Evolutionary conservation across 192 early-diverging fungal species (phyloP), one percentile per base, ranked within the genome.

Genomic region (Dimargaris xerosporica): DNA sequence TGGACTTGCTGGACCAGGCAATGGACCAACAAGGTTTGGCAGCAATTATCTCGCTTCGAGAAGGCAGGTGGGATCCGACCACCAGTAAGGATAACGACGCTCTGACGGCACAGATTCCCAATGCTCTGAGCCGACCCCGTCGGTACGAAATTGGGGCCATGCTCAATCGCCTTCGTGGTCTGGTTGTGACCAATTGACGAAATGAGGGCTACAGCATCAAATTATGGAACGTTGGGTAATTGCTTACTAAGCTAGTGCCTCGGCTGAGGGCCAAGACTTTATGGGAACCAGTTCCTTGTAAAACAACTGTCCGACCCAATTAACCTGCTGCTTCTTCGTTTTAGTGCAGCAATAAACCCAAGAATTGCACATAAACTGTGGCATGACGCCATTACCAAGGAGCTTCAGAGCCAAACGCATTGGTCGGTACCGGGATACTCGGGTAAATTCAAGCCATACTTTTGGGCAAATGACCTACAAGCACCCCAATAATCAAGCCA

Each of bases 391-490:
- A 39, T 5, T 7, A 39, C 3, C 34, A 39, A 5, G 34, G 34
- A 7, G 2, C 2, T 26, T n/a, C 9, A 59, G 34, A 85, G 62
- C 25, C 73, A 69, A 25, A 90, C 74, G 34, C 84, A 80, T 66
- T 94, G 90, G 19, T 88, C 85, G 0, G 70, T 75, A 16, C 82
- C 87, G 12, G 80, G 83, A 63, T 87, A 93, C 16, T 55, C 16
- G 12, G 92, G 90, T 3, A 91, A 60, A 12, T 82, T 71, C 11
- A 98, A 74, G 9, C 72, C 75, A 62, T 74, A 85, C 55, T 83
- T 77, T 46, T 71, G 30, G 2, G 83, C 85, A 69, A 94, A n/a
- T n/a, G 50, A 26, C 34, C 34, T 39, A 39, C 34, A 39, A 2
- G 34, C 34, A 39, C 34, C 34, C 34, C 2, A 39, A 5, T 39